Conservation (phyloP, 2,329 filamentous ascomycete species). For the Aureobasidium zeae region DNA sequence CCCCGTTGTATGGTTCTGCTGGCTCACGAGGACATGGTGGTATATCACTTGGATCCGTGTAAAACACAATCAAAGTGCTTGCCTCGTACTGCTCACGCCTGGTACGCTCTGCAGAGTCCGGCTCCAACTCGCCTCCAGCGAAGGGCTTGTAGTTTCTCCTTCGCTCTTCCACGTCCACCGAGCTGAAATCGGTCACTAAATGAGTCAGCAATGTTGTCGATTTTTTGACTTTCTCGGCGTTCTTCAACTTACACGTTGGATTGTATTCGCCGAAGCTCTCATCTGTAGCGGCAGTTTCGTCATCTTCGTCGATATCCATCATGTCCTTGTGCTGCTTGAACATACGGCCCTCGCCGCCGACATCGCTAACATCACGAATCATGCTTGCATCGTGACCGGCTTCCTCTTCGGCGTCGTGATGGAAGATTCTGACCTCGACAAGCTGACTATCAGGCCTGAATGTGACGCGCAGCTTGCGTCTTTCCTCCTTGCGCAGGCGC, state of each 20-base stretch:
- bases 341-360: conserved; percentile 53
- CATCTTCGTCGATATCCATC: conserved; percentile 55
- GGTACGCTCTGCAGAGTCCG: conserved; percentile 34
- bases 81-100: conserved; percentile 38
- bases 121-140: conserved; percentile 35
- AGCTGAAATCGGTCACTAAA: conserved; percentile 36
- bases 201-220: neutral
- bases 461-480: conserved; percentile 58
- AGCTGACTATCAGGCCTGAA: conserved; percentile 62
- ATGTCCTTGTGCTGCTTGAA: conserved; percentile 54
- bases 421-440: conserved; percentile 59
- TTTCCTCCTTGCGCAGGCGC: conserved; percentile 61
- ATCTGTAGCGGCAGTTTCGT: conserved; percentile 45
- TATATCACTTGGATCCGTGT: conserved; percentile 36
- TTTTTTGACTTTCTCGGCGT: too few relatives aligned
- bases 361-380: conserved; percentile 62
- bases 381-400: conserved; percentile 58
- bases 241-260: conserved; percentile 9
- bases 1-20: conserved; percentile 29
- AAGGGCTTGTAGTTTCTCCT: conserved; percentile 37
- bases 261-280: conserved; percentile 30
- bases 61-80: conserved; percentile 40
- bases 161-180: conserved; percentile 33
- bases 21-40: conserved; percentile 40
- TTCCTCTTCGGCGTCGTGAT: conserved; percentile 63